phyloP scores from a whole-genome alignment of 2,329 filamentous ascomycete species.

The Juglanconis juglandina region DNA sequence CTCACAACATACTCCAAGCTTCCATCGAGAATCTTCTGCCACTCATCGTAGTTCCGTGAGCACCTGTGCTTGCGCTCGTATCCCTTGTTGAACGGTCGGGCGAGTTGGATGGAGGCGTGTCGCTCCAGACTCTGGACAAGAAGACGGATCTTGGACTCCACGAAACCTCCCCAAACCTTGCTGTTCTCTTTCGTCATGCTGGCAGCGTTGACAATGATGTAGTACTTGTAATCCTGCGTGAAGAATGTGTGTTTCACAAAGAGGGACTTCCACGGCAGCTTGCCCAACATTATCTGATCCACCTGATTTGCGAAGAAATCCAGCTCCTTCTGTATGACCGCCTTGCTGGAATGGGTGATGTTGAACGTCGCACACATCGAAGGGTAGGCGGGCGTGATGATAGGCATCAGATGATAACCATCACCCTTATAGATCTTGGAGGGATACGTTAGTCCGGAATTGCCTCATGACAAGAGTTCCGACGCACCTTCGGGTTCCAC shows the following conservation, averaged over 20 bases:
- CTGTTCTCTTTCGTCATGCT: slow-evolving; percentile 81
- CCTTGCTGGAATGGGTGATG: slow-evolving; percentile 80
- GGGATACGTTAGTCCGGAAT: slow-evolving; percentile 19
- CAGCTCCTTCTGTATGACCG: slow-evolving; percentile 79
- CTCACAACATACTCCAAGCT: slow-evolving; percentile 44
- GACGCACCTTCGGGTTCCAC: slow-evolving; percentile 83
- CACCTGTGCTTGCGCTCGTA: slow-evolving; percentile 79
- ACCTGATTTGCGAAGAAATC: slow-evolving; percentile 73
- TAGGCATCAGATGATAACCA: slow-evolving; percentile 87
- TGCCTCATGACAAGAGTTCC: neutral
- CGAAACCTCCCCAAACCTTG: slow-evolving; percentile 82
- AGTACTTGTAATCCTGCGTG: slow-evolving; percentile 90
- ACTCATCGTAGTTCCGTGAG: slow-evolving; percentile 46
- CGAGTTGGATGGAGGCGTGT: slow-evolving; percentile 74
- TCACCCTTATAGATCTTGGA: slow-evolving; percentile 72
- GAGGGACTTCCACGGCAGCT: slow-evolving; percentile 78
- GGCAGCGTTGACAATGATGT: slow-evolving; percentile 80
- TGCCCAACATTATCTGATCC: slow-evolving; percentile 73
- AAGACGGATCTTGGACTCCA: slow-evolving; percentile 88
- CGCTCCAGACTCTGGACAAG: slow-evolving; percentile 80
- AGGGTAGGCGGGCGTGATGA: slow-evolving; percentile 95
- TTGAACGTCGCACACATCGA: slow-evolving; percentile 98
- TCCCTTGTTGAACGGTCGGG: slow-evolving; percentile 89
- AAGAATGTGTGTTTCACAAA: slow-evolving; percentile 93
- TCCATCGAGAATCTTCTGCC: slow-evolving; percentile 53